Evolutionary conservation across 1,284 basidiomycete species (phyloP).

Genomic region (Pseudozyma sp.): DNA sequence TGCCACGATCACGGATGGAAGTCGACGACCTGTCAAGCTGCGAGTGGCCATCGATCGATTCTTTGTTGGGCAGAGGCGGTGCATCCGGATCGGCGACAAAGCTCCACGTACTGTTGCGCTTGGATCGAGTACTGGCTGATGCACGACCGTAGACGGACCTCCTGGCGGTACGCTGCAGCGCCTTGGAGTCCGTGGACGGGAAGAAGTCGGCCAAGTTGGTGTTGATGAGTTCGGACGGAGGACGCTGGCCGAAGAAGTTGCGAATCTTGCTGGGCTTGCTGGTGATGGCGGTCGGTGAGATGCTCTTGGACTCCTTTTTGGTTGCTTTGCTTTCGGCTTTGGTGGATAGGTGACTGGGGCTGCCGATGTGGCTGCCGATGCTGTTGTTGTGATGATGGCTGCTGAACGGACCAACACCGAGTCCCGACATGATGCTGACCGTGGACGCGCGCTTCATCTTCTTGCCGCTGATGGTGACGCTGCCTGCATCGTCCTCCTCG

Average conservation of each 20-base stretch:
- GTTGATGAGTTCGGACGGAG: conserved; percentile 95
- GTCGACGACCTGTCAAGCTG: conserved; percentile 21
- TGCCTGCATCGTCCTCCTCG: conserved; percentile 48
- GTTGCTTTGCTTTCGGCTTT: conserved; percentile 15
- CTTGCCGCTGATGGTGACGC: conserved; percentile 70
- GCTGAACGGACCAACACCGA: conserved; percentile 71
- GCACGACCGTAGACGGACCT: conserved; percentile 61
- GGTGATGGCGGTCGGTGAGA: conserved; percentile 26
- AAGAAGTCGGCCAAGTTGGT: conserved; percentile 97
- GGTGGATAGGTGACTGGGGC: conserved; percentile 1
- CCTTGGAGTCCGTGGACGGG: conserved; percentile 86
- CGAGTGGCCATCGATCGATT: conserved; percentile 35
- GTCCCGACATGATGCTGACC: conserved; percentile 90
- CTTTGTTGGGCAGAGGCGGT: conserved; percentile 55
- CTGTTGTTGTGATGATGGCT: conserved; percentile 16
- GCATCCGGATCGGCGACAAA: conserved; percentile 59
- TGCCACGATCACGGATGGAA: conserved; percentile 26
- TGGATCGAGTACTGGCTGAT: conserved; percentile 57
- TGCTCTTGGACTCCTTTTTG: conserved; percentile 32
- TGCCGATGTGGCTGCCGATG: conserved; percentile 5
- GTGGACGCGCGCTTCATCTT: conserved; percentile 91
- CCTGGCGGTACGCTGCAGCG: conserved; percentile 61
- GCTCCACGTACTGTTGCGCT: conserved; percentile 64
- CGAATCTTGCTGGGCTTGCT: conserved; percentile 75
- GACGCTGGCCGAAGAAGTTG: conserved; percentile 98